Conservation (phyloP, 2,329 filamentous ascomycete genomes). For the Cladosporium sp. region DNA sequence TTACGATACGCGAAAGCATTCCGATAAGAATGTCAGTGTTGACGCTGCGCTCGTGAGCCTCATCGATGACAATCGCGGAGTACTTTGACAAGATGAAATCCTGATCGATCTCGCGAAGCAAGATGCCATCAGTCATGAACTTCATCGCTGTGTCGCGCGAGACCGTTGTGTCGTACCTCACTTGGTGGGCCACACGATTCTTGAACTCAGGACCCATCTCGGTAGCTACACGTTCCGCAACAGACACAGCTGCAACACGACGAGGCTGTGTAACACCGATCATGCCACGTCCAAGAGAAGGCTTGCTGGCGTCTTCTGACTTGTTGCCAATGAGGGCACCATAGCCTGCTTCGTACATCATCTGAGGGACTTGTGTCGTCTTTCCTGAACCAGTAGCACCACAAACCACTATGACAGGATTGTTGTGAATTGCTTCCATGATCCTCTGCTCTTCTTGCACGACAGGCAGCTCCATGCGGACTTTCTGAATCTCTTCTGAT, state of each 20-base stretch:
- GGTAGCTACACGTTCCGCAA: slow-evolving; percentile 85
- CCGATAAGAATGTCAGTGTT: slow-evolving; percentile 98
- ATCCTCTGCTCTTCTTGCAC: slow-evolving; percentile 95
- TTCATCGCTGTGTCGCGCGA: slow-evolving; percentile 82
- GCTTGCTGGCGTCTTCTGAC: slow-evolving; percentile 26
- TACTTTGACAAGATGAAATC: slow-evolving; percentile 88
- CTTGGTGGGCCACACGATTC: slow-evolving; percentile 79
- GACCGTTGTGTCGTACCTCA: slow-evolving; percentile 86
- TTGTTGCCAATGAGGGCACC: slow-evolving; percentile 62
- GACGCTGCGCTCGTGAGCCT: slow-evolving; percentile 93
- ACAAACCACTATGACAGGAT: slow-evolving; percentile 85
- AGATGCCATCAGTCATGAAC: slow-evolving; percentile 98
- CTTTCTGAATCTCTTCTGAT: slow-evolving; percentile 68
- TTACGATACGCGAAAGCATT: slow-evolving; percentile 90
- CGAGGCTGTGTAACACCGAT: slow-evolving; percentile 94
- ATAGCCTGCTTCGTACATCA: slow-evolving; percentile 90
- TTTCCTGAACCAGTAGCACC: slow-evolving; percentile 96
- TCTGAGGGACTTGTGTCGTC: slow-evolving; percentile 95
- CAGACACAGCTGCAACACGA: slow-evolving; percentile 91
- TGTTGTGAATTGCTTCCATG: slow-evolving; percentile 95
- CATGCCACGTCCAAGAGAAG: slow-evolving; percentile 70
- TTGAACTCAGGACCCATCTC: slow-evolving; percentile 71
- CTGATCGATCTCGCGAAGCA: slow-evolving; percentile 84
- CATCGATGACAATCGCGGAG: slow-evolving; percentile 89
- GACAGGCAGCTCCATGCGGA: slow-evolving; percentile 76